Base-by-base conservation (phyloP, 1,139 yeast species). In the Geotrichum carabidarum region DNA sequence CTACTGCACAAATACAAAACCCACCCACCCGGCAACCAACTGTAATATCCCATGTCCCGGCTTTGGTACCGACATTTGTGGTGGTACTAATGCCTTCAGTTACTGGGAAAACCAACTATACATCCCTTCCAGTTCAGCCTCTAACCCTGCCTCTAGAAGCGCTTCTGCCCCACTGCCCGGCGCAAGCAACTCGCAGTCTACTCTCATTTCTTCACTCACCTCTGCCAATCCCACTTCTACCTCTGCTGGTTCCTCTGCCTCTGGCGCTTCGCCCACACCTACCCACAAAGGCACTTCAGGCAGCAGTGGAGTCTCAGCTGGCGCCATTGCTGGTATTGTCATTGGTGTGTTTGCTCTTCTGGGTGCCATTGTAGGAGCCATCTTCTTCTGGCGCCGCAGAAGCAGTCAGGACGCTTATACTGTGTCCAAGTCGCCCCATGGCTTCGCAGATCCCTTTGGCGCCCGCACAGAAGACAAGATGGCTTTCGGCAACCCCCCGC, bases 1-100 rank as follows among this genome's bases (percentile, higher is more conserved):
- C 70, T 80, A 74, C 65, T 88, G 96, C 69, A 86, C 91, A 57
- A 65, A 71, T 58, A 60, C 71, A 0, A 65, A 75, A 17, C 95
- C 95, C 1, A 60, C 71, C 18, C 64, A 66, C 18, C 50, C 52
- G 45, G 63, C 60, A 12, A 62, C 60, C 35, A 15, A 42, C 34
- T 85, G 93, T 71, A 63, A 68, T 58, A 63, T 64, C 1, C 54
- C 61, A 0, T 85, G 93, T 43, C 59, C 46, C 15, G 59, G 56
- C 22, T 56, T 14, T 27, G 51, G 50, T 27, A 22, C 14, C 2
- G 56, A 45, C 31, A 50, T 43, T 14, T 58, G 59, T 11, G 59
- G 61, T n/a, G 57, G 59, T 8, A 7, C 57, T n/a, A 46, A 47
- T 4, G 40, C 62, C 14, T 62, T 55, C 54, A 46, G 51, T 60